A percentile compares a stretch with the other conserved stretches of the same genome.
Evolutionary conservation across 2,329 filamentous ascomycete genomes (phyloP).

Genomic region (Aspergillus fijiensis): DNA sequence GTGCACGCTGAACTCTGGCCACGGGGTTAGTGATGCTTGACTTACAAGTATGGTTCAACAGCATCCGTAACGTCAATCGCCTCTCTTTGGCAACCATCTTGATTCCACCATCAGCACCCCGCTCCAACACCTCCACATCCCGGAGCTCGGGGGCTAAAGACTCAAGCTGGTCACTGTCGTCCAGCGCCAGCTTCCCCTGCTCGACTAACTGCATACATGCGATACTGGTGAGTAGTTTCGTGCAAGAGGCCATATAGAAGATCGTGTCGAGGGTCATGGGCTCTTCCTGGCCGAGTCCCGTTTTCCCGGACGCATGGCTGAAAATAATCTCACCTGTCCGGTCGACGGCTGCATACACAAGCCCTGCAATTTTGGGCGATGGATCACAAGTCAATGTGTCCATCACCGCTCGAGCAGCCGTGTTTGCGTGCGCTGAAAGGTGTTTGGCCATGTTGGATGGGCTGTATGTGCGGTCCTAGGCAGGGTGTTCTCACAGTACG

Average conservation of each 20-base stretch:
- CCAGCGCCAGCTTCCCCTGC: conserved; percentile 42
- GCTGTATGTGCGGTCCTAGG: no score
- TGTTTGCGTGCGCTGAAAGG: no score
- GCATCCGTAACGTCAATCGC: conserved; percentile 58
- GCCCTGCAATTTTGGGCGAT: no score
- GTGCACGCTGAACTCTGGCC: no score
- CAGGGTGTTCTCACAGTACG: no score
- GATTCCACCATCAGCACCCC: conserved; percentile 27
- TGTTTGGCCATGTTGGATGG: no score
- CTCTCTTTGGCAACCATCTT: conserved; percentile 44
- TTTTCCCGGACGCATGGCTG: background rate
- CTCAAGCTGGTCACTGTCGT: conserved; percentile 43
- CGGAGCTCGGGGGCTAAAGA: conserved; percentile 46
- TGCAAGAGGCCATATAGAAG: conserved; percentile 60
- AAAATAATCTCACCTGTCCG: no score
- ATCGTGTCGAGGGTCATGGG: conserved; percentile 60
- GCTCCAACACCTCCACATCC: conserved; percentile 41
- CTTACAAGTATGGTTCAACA: conserved; percentile 51
- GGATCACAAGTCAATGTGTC: no score
- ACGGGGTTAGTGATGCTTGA: no score
- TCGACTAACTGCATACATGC: conserved; percentile 52
- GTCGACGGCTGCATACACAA: no score
- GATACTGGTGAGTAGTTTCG: conserved; percentile 46
- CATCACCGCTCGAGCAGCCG: no score
- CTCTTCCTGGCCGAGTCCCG: conserved; percentile 28